phyloP scores from a whole-genome alignment of 2,329 filamentous ascomycete species.

The Reticulascus tulasneorum region DNA sequence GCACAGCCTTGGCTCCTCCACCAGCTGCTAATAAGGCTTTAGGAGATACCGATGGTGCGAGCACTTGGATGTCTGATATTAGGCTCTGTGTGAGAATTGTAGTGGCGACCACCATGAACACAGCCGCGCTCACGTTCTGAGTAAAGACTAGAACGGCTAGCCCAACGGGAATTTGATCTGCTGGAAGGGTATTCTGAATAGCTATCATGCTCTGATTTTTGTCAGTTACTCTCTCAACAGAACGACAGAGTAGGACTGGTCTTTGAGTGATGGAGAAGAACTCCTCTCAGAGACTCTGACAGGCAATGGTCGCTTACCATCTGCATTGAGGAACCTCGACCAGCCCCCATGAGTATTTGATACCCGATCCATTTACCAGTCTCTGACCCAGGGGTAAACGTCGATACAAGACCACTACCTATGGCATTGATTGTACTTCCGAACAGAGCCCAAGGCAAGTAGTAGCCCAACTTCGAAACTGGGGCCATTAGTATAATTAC shows the following conservation, averaged over 20 bases:
- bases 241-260: too few relatives aligned
- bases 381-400: constrained; percentile 26
- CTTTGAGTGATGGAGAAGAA: too few relatives aligned
- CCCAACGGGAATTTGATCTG: not conserved
- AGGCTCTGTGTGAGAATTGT: not conserved
- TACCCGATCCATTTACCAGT: constrained; percentile 31
- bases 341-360: constrained; percentile 39
- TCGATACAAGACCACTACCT: constrained; percentile 32
- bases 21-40: constrained; percentile 1
- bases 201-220: not conserved
- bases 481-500: not conserved
- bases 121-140: not conserved
- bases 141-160: constrained; percentile 1
- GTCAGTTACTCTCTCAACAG: too few relatives aligned
- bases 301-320: too few relatives aligned
- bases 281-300: too few relatives aligned
- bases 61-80: not conserved
- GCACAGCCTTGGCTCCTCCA: not conserved
- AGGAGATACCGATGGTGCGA: not conserved
- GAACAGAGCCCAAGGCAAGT: constrained; percentile 19
- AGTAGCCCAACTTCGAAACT: constrained; percentile 22
- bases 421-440: constrained; percentile 31
- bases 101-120: not conserved
- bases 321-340: constrained; percentile 39
- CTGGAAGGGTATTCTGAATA: constrained; percentile 1